These are phyloP conservation scores for Pelargonium nanum DNA, from an alignment of 345 rosid species.

Conservation along the genomic window DNA sequence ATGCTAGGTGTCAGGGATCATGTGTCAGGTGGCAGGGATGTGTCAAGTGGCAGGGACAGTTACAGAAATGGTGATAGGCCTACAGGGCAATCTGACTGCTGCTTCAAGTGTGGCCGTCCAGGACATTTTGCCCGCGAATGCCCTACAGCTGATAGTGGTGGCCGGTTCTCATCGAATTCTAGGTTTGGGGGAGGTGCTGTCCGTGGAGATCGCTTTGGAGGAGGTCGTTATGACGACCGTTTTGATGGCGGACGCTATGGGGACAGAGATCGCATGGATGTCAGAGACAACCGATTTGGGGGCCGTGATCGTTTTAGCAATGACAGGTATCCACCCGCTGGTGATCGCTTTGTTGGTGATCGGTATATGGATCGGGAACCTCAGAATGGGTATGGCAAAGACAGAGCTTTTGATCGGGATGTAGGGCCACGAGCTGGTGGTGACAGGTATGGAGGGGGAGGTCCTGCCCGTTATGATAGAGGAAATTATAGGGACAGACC, in stretches of 20 bases:
- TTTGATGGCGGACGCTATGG: slow-evolving; percentile 31
- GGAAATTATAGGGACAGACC: slow-evolving; percentile 1
- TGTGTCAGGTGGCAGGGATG: slow-evolving; percentile 7
- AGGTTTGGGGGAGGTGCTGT: slow-evolving; percentile 23
- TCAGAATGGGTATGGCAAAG: slow-evolving; percentile 2
- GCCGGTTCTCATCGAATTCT: slow-evolving; percentile 22
- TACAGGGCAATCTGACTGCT: slow-evolving; percentile 27
- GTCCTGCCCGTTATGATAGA: slow-evolving; percentile 17
- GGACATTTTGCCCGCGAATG: slow-evolving; percentile 38
- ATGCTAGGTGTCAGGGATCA: slow-evolving; percentile 6
- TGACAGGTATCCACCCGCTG: slow-evolving; percentile 18
- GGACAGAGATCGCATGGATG: slow-evolving; percentile 24
- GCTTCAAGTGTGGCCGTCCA: slow-evolving; percentile 29
- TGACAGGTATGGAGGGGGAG: background rate
- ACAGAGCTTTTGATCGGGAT: background rate
- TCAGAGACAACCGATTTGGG: slow-evolving; percentile 18
- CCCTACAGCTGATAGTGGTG: slow-evolving; percentile 19
- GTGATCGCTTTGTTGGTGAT: background rate
- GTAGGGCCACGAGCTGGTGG: background rate
- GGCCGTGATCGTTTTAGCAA: slow-evolving; percentile 22
- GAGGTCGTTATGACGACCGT: slow-evolving; percentile 26
- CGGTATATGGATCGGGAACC: slow-evolving; percentile 1
- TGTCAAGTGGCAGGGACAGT: slow-evolving; percentile 12
- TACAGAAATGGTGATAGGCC: slow-evolving; percentile 24
- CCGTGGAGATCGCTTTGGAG: slow-evolving; percentile 25